Percentiles rank a stretch among this genome's conserved stretches.
Conservation (phyloP, 805 yeast genomes). For the Tetrapisispora phaffii region DNA sequence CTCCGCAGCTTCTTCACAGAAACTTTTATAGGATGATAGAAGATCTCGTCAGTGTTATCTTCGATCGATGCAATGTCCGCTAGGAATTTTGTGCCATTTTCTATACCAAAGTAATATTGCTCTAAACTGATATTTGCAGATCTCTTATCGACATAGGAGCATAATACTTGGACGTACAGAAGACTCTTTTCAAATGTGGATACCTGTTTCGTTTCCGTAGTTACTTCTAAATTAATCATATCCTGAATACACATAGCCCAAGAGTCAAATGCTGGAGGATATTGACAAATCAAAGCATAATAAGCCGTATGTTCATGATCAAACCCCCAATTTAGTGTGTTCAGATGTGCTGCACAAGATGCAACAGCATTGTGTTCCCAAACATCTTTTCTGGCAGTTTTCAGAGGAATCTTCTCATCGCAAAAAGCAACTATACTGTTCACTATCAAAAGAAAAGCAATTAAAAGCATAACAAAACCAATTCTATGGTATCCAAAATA, state of each 20-base stretch:
- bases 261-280: conserved; percentile 18
- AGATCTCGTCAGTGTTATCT: not conserved
- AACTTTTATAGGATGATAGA: conserved; percentile 10
- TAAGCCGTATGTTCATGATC: conserved; percentile 5
- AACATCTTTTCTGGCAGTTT: conserved; percentile 7
- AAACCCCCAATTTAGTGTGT: conserved; percentile 13
- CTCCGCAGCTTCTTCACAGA: conserved; percentile 4
- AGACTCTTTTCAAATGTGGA: conserved; percentile 10
- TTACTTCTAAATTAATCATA: conserved; percentile 6
- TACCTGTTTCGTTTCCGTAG: not conserved
- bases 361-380: conserved; percentile 14
- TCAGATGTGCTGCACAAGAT: conserved; percentile 15
- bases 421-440: not conserved
- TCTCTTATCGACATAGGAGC: conserved; percentile 5
- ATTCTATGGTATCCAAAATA: too few relatives aligned
- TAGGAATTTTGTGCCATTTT: conserved; percentile 11
- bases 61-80: not conserved
- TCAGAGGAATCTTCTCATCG: not conserved
- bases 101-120: conserved; percentile 8
- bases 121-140: conserved; percentile 6
- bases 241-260: conserved; percentile 18
- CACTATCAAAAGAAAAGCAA: not conserved
- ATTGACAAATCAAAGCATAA: conserved; percentile 14
- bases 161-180: conserved; percentile 4
- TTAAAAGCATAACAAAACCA: not conserved